phyloP scores from a whole-genome alignment of 345 rosid genomes.

The Schrenkiella parvula region DNA sequence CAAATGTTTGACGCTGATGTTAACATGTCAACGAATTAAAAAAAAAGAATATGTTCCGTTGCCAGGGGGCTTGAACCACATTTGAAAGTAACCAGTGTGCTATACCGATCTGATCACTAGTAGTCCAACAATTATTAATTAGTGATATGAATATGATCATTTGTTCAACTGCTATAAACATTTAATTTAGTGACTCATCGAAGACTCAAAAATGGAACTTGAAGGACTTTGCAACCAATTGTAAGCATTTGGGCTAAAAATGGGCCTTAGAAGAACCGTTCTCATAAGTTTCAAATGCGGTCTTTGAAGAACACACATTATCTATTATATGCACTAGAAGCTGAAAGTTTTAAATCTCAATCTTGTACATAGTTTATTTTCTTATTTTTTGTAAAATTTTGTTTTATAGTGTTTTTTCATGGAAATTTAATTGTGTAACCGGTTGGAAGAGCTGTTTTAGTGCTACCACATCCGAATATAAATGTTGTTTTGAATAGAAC shows the following conservation, averaged over 20 bases:
- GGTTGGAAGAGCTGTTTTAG: background rate
- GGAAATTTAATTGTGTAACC: too few species aligned
- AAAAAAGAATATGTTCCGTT: background rate
- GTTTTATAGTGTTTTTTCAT: too few species aligned
- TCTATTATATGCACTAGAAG: background rate
- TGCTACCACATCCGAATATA: background rate
- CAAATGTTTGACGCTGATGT: too few species aligned
- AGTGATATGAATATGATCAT: background rate
- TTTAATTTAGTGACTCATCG: background rate
- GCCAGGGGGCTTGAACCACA: background rate
- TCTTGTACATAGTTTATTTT: too few species aligned
- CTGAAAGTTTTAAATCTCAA: background rate
- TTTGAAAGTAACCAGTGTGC: background rate
- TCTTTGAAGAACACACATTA: background rate
- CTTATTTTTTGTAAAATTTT: too few species aligned
- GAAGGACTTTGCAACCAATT: background rate
- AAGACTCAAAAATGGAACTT: background rate
- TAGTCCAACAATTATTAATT: background rate
- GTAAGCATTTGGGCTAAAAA: background rate
- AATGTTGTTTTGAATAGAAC: too few species aligned
- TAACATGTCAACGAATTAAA: too few species aligned
- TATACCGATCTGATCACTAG: background rate
- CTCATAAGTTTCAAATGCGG: background rate
- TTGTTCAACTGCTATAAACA: background rate
- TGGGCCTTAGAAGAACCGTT: background rate